Evolutionary conservation across 2,329 filamentous ascomycete genomes (phyloP), one percentile per base, ranked within the genome.

Genomic region (Xylaria arbuscula): DNA sequence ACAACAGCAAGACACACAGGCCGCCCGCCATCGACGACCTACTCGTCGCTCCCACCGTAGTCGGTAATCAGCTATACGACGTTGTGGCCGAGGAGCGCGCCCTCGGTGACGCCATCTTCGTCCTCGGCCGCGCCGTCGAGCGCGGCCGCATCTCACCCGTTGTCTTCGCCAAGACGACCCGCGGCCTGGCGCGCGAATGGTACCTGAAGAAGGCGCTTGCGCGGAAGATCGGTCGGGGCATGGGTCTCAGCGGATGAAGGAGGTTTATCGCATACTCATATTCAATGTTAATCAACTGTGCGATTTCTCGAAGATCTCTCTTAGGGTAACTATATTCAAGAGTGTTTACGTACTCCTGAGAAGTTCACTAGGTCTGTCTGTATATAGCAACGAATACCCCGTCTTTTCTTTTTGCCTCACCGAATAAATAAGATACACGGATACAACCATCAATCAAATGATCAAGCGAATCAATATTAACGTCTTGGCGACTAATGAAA

Each of bases 1-100:
- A 89, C 50, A 87, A 89, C 60, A 92, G 92, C n/a, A 86, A 89
- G 65, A 84, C 84, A 17, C 89, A 92, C 57, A 86, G 86, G 48
- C 86, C 90, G 0, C 94, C 94, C 0, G 88, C 90, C 56, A 91
- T 98, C 57, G 96, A 99, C 78, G 94, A 97, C 68, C 86, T 98
- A 40, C 85, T 99, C 2, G 93, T 98, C n/a, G 93, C 94, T 2
- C 94, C 95, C 0, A 98, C 93, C 0, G 91, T 98, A 1, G 96
- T 98, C 4, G 93, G 92, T 0, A 94, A 95, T 72, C 96, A 99
- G 83, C 83, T 99, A 24, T 99, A 98, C 80, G 90, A 90, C 56
- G 84, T 97, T 1, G 93, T 94, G 34, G 93, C 94, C 1, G 96
- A 99, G 78, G 95, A 98, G 81, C 87, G 91, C 72, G 94, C 92